Evolutionary conservation across 108 stramenopile genomes (phyloP), one percentile per base, ranked within the genome.

Genomic region (Fragilaria radians): DNA sequence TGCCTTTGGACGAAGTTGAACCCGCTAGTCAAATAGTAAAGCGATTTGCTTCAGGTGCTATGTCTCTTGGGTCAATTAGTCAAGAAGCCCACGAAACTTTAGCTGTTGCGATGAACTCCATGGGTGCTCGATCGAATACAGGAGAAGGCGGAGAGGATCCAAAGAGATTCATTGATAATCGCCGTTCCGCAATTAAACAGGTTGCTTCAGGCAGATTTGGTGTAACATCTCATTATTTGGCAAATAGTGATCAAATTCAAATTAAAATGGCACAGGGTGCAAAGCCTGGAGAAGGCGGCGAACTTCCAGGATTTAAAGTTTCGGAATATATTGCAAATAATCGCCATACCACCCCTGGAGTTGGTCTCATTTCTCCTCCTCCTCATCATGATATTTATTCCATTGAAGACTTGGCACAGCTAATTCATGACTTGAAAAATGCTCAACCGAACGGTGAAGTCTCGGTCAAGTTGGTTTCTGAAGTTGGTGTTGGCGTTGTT

Each of bases 221-320:
- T 54, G 96, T 96, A n/a, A 96, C 96, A 28, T 90, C 92, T 0
- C 82, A 94, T 61, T 96, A 96, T 71, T 78, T 96, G 29, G 94
- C 94, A 46, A 95, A 96, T 64, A 86, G 88, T 63, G 94, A 96
- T 74, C 96, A 96, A 80, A 90, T 96, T 59, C 93, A 96, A 70
- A 96, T 96, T 69, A 96, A 96, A 73, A 96, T 96, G 96, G 96
- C 96, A 5, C 96, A 96, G 75, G 96, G 96, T 50, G 92, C 94
- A 29, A 96, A 96, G 80, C 96, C 96, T 36, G 96, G 96, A 54
- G 96, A 96, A 79, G 96, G 96, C 51, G 96, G 96, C 31, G 91
- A 96, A 63, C 87, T 96, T 58, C 96, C 96, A 30, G 96, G 96
- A 23, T 84, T 87, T 76, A 96, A 96, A 66, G 96, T 96, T 2